Percentiles rank a stretch among this genome's conserved stretches.
phyloP scores from a whole-genome alignment of 1,139 yeast species.

The Lodderomyces elongisporus region DNA sequence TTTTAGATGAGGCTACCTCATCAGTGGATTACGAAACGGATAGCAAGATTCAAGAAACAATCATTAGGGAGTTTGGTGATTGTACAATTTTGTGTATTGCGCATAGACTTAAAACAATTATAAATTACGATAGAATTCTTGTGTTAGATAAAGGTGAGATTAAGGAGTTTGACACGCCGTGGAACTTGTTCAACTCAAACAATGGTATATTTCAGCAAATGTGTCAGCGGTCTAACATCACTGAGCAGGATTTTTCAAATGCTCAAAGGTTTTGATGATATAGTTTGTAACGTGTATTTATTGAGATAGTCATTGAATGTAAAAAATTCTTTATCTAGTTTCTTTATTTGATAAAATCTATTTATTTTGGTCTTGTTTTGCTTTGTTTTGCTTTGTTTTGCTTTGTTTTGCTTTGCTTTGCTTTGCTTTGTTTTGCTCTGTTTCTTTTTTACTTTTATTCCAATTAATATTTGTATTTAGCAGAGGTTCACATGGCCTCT shows the following conservation, averaged over 20 bases:
- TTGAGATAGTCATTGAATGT: too few species aligned
- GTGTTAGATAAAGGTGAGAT: slow-evolving; percentile 50
- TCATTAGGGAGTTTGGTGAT: slow-evolving; percentile 27
- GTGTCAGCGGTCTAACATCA: slow-evolving; percentile 56
- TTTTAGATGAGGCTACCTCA: slow-evolving; percentile 41
- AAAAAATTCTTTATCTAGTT: too few species aligned
- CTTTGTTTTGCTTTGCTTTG: too few species aligned
- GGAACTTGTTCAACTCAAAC: slow-evolving; percentile 18
- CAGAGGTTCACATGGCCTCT: too few species aligned
- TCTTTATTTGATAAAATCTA: too few species aligned
- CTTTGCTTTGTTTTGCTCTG: too few species aligned
- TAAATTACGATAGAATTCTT: slow-evolving; percentile 33
- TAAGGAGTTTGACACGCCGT: slow-evolving; percentile 54
- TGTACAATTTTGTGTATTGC: slow-evolving; percentile 42
- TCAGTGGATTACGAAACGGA: slow-evolving; percentile 43
- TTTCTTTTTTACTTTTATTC: too few species aligned
- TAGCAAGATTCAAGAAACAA: slow-evolving; percentile 33
- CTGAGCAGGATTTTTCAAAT: slow-evolving; percentile 19
- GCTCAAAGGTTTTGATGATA: slow-evolving; percentile 7
- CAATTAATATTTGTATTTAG: too few species aligned
- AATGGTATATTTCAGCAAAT: slow-evolving; percentile 42
- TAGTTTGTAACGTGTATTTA: too few species aligned
- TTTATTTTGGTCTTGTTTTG: too few species aligned
- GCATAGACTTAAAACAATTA: slow-evolving; percentile 36
- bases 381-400: too few species aligned